Evolutionary conservation across 139 green algal genomes (phyloP).

Genomic region (Haematococcus lacustris): DNA sequence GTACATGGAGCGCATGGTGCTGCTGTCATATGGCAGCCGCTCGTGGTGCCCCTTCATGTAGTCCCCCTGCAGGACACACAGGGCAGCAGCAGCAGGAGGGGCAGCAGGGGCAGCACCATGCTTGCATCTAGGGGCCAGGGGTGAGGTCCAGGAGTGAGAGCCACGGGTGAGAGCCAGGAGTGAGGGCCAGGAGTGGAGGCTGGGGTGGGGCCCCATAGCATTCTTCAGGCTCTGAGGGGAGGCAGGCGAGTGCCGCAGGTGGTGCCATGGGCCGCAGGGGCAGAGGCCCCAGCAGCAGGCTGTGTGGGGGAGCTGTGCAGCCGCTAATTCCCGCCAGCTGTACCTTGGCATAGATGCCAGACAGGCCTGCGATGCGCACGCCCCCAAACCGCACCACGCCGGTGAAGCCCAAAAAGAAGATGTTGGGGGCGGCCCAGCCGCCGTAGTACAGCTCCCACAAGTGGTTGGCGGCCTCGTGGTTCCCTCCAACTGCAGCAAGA

Average conservation of each 20-base stretch:
- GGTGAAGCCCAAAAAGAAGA: conserved; percentile 91
- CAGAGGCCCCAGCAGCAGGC: too few relatives aligned
- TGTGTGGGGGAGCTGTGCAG: too few relatives aligned
- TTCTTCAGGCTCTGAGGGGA: too few relatives aligned
- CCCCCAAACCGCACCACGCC: conserved; percentile 88
- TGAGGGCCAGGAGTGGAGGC: too few relatives aligned
- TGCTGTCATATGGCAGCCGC: conserved; percentile 69
- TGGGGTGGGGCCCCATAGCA: too few relatives aligned
- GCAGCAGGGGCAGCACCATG: too few relatives aligned
- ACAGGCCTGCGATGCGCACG: conserved; percentile 86
- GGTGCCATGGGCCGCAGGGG: too few relatives aligned
- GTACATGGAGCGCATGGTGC: conserved; percentile 79
- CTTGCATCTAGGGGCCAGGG: too few relatives aligned
- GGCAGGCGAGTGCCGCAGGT: too few relatives aligned
- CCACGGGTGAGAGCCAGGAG: too few relatives aligned
- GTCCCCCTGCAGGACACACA: conserved; percentile 15
- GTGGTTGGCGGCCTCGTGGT: conserved; percentile 95
- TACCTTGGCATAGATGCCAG: conserved; percentile 95
- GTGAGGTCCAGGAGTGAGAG: too few relatives aligned
- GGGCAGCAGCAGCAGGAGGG: not conserved
- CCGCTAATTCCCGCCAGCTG: conserved; percentile 47
- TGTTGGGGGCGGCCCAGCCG: conserved; percentile 91
- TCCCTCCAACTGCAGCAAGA: conserved; percentile 91
- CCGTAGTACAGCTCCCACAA: conserved; percentile 94
- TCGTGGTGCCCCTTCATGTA: conserved; percentile 75